Base-by-base conservation (phyloP, 2,329 filamentous ascomycete species). In the Alternaria viburni region DNA sequence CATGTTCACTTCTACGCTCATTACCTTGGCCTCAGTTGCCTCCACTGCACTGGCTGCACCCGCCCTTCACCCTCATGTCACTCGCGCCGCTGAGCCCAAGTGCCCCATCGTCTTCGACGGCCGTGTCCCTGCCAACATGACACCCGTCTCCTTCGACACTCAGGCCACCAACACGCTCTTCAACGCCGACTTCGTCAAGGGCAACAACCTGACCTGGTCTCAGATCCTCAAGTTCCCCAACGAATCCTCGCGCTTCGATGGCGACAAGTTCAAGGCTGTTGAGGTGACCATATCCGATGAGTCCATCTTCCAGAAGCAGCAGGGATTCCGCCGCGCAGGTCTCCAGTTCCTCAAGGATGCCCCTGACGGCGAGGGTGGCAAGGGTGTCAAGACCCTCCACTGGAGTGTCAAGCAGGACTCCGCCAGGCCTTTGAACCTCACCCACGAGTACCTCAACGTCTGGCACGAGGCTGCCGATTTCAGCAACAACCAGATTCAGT, bases 291-390 rank as follows among this genome's bases (percentile, higher is more conserved):
- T 89, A 73, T 83, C 76, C 61, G 87, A 89, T 74, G 70, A 83
- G 62, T 88, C 86, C 69, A 88, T 90, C 76, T 90, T 90, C 77
- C 67, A 81, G 69, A 83, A 85, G 68, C 88, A 90, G 76, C 78
- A 78, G 3, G 88, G 88, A 19, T 90, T 90, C 80, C 84, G 88
- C 44, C 86, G 88, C 65, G 86, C 86, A 1, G 87, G 88, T 63
- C 81, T 89, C 56, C 82, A 79, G 50, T 80, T 87, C 58, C 81
- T 84, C 76, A 81, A 68, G 79, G 83, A 80, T 84, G 86, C 80
- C 17, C 81, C 86, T 57, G 83, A 83, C 46, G 87, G 88, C 56
- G 67, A 79, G n/a, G 86, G 84, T 21, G 86, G 83, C 41, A 74
- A 75, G 25, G 87, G 87, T 26, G 77, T 88, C 61, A 89, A 88